Conservation (phyloP, 257 asterid genomes). For the Lycium ferocissimum region DNA sequence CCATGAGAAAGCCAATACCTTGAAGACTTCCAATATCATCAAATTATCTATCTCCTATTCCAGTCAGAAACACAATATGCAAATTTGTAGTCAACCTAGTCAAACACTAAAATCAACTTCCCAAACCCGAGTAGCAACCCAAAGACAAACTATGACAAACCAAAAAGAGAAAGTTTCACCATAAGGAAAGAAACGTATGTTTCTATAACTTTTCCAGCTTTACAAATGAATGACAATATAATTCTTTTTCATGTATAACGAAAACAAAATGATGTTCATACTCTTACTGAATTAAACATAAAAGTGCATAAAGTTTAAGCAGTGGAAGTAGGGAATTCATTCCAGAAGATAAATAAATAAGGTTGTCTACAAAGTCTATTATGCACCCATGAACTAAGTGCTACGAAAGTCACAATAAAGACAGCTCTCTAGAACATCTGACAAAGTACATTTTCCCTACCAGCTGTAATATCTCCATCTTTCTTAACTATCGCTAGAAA, state of each 20-base stretch:
- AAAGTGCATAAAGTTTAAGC: not conserved
- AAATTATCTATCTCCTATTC: not conserved
- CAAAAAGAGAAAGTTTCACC: not conserved
- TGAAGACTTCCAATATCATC: not conserved
- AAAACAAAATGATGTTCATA: not conserved
- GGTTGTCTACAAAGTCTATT: not conserved
- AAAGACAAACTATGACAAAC: not conserved
- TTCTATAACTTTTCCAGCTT: slow-evolving; percentile 17
- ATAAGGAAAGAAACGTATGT: not conserved
- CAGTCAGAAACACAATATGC: not conserved
- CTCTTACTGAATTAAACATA: not conserved
- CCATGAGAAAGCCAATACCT: not conserved
- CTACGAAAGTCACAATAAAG: not conserved
- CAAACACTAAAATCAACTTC: not conserved
- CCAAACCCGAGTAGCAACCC: not conserved
- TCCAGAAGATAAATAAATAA: not conserved
- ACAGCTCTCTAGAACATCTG: not conserved
- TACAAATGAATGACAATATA: not conserved
- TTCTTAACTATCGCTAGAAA: not conserved
- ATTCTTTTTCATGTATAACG: not conserved
- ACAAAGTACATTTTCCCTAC: not conserved
- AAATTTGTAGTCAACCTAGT: not conserved
- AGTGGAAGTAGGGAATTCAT: not conserved
- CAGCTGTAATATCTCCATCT: not conserved
- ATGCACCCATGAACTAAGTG: not conserved